Evolutionary conservation across 108 stramenopile species (phyloP), one percentile per base, ranked within the genome.

Genomic region (Aurantiochytrium sp.): DNA sequence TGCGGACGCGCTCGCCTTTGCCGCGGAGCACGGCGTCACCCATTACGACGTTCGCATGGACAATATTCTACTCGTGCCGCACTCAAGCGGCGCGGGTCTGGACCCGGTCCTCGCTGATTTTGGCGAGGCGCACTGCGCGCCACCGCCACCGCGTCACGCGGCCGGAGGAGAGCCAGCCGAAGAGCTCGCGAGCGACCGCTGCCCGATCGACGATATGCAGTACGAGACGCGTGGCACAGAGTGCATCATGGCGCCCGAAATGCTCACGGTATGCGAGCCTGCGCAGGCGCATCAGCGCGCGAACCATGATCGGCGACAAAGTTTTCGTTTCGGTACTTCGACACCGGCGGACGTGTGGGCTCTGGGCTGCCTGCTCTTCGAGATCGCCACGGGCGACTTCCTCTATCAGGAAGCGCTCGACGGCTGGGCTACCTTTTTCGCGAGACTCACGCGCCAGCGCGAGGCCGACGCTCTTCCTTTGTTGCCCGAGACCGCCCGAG

Each of bases 221-320:
- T 81, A 27, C 32, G 73, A 41, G 73, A 39, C 42, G 10, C 73
- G 73, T 22, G 73, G 73, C 0, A 81, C 73, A 19, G 73, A 81
- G 73, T 48, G 73, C 3, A 81, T 81, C 45, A 81, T 48, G 45
- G 73, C 73, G 21, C 73, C 73, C 12, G 73, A 81, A 24, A 81
- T 81, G 73, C 73, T 81, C 1, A 81, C 39, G 3, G 73, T 81
- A 2, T 81, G 73, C 45, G 73, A 81, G 6, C 30, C 30, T 17
- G 12, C 42, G 39, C 73, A 48, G 45, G 73, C 73, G 21, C 73
- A 3, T 6, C 24, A 42, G 73, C 73, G 73, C 6, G 73, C 21
- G 8, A 81, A 81, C 17, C 45, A 27, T 17, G 73, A 81, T 48
- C 73, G 73, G 27, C 73, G 39, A 27, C 73, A 48, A 3, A 21